Percentiles rank a stretch among this genome's conserved stretches.
These are phyloP conservation scores for Huntiella abstrusa DNA, from an alignment of 2,329 filamentous ascomycete genomes.

Conservation along the genomic window DNA sequence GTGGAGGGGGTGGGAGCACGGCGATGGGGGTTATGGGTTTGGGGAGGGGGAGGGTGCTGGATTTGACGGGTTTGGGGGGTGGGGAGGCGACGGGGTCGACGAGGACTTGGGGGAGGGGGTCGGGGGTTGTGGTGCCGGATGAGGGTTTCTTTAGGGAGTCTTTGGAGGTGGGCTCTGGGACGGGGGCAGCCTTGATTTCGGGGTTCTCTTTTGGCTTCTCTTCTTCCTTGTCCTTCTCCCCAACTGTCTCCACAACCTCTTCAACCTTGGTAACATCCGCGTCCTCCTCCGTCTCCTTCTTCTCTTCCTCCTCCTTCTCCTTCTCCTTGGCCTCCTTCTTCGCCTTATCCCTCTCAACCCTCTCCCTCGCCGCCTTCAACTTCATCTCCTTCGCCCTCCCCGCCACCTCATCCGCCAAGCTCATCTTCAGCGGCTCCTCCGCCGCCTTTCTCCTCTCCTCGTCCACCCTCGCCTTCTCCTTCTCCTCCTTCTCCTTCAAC, in stretches of 20 bases:
- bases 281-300: slow-evolving; percentile 7
- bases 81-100: not conserved
- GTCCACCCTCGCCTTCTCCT: slow-evolving; percentile 5
- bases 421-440: slow-evolving; percentile 26
- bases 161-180: not conserved
- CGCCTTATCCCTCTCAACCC: slow-evolving; percentile 28
- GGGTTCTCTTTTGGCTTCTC: slow-evolving; percentile 12
- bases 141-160: not conserved
- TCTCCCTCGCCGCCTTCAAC: slow-evolving; percentile 33
- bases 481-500: slow-evolving; percentile 10
- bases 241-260: slow-evolving; percentile 12
- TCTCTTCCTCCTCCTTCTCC: not conserved
- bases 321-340: slow-evolving; percentile 11
- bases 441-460: slow-evolving; percentile 13
- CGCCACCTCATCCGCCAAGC: slow-evolving; percentile 46
- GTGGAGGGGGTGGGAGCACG: too few species aligned
- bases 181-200: not conserved
- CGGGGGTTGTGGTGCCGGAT: not conserved
- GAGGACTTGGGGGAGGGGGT: not conserved
- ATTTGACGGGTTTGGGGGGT: too few species aligned
- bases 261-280: not conserved
- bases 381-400: slow-evolving; percentile 42
- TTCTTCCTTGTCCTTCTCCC: slow-evolving; percentile 15
- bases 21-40: not conserved
- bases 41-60: too few species aligned